phyloP scores from a whole-genome alignment of 2,329 filamentous ascomycete species.

The Keithomyces neogunnii region DNA sequence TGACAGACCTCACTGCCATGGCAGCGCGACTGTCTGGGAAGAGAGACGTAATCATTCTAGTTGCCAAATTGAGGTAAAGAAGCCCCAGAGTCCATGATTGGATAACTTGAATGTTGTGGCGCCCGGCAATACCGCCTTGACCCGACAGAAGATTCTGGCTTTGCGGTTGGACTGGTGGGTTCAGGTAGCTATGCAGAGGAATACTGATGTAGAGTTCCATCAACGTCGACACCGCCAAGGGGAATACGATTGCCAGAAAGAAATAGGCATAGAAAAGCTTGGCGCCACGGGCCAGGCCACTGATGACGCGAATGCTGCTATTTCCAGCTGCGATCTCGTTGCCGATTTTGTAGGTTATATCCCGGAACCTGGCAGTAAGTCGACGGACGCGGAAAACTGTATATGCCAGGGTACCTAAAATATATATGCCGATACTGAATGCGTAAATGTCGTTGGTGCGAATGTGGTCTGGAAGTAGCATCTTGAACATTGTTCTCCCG shows the following conservation, averaged over 20 bases:
- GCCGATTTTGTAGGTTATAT: conserved; percentile 18
- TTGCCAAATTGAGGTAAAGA: conserved; percentile 75
- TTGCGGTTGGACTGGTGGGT: conserved; percentile 25
- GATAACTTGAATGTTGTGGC: conserved; percentile 74
- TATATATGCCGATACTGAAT: conserved; percentile 82
- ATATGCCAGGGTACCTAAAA: conserved; percentile 63
- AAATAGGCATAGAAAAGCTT: conserved; percentile 66
- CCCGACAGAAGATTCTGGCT: conserved; percentile 13
- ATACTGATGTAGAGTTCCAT: conserved; percentile 85
- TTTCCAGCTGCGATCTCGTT: conserved; percentile 14
- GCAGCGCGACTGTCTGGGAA: conserved; percentile 64
- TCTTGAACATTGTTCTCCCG: conserved; percentile 69
- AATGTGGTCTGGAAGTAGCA: conserved; percentile 61
- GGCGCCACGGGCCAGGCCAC: conserved; percentile 21
- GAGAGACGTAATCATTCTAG: conserved; percentile 58
- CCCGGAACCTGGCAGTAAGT: conserved; percentile 24
- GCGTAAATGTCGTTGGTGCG: conserved; percentile 93
- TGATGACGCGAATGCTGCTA: conserved; percentile 16
- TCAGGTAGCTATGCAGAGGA: conserved; percentile 74
- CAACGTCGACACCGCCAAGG: conserved; percentile 68
- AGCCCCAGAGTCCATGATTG: conserved; percentile 93
- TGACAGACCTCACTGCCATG: conserved; percentile 63
- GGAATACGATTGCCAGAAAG: conserved; percentile 69
- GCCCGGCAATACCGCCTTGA: conserved; percentile 15
- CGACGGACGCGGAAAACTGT: conserved; percentile 41